phyloP scores from a whole-genome alignment of 108 stramenopile species.

The Bacterosira constricta region DNA sequence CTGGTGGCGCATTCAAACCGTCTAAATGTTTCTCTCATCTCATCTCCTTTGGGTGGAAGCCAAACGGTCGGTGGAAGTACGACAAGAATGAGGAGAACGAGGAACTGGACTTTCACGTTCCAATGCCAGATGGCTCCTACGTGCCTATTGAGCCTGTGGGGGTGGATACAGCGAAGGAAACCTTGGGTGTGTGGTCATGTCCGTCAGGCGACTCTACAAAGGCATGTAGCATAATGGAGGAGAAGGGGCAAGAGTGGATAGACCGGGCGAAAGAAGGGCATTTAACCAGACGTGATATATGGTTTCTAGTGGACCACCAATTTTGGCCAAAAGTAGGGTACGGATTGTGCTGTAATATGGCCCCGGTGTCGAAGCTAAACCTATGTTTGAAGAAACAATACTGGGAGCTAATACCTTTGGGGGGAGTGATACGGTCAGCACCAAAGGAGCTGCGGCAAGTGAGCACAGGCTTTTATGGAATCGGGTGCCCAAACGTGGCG shows the following conservation, averaged over 20 bases:
- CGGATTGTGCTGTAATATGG: conserved; percentile 1
- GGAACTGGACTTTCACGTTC: background rate
- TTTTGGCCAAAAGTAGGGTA: background rate
- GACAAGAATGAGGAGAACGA: background rate
- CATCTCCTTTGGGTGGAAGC: conserved; percentile 1
- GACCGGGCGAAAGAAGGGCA: background rate
- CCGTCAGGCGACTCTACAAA: background rate
- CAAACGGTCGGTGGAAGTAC: background rate
- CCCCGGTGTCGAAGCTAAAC: background rate
- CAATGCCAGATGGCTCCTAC: background rate
- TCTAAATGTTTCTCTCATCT: conserved; percentile 7
- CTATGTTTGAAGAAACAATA: conserved; percentile 7
- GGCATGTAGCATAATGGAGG: background rate
- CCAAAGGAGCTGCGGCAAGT: background rate
- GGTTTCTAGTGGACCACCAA: background rate
- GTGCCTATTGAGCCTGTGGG: background rate
- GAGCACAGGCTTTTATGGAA: conserved; percentile 7
- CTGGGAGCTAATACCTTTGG: conserved; percentile 4
- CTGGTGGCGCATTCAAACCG: background rate
- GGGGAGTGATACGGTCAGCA: background rate
- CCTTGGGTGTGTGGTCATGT: background rate
- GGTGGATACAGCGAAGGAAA: background rate
- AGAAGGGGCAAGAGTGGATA: background rate
- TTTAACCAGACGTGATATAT: background rate
- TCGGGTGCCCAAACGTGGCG: conserved; percentile 2